Conservation (phyloP, 2,329 filamentous ascomycete species). For the Cercospora janseana region DNA sequence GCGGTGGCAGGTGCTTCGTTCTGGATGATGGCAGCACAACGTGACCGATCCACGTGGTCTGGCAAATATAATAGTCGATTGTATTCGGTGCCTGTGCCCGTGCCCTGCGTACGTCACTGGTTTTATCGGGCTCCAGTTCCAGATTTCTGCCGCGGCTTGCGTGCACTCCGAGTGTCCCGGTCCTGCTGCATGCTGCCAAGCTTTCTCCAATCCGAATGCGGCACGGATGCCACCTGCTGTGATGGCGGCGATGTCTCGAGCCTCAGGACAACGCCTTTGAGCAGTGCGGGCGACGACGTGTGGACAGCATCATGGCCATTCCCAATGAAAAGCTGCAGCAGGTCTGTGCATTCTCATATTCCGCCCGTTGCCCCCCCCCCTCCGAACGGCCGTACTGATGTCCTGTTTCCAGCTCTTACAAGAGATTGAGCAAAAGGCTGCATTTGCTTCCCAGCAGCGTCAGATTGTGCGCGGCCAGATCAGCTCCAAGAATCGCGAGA, state of each 20-base stretch:
- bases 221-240: neutral
- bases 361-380: neutral
- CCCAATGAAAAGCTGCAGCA: slow-evolving; percentile 92
- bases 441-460: slow-evolving; percentile 89
- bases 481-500: slow-evolving; percentile 79
- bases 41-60: neutral
- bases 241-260: neutral
- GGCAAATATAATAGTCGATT: slow-evolving; percentile 1
- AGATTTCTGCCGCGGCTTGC: slow-evolving; percentile 6
- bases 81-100: neutral
- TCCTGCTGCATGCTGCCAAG: slow-evolving; percentile 4
- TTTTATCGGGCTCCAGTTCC: neutral
- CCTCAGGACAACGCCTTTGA: slow-evolving; percentile 1
- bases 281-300: neutral
- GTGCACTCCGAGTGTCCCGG: neutral
- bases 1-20: neutral
- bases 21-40: neutral
- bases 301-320: slow-evolving; percentile 68
- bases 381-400: slow-evolving; percentile 16
- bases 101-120: slow-evolving; percentile 1
- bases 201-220: neutral
- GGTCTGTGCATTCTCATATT: slow-evolving; percentile 50
- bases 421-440: slow-evolving; percentile 89
- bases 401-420: slow-evolving; percentile 66
- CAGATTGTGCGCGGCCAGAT: slow-evolving; percentile 81